phyloP scores from a whole-genome alignment of 257 asterid genomes.

The Solanum dulcamara region DNA sequence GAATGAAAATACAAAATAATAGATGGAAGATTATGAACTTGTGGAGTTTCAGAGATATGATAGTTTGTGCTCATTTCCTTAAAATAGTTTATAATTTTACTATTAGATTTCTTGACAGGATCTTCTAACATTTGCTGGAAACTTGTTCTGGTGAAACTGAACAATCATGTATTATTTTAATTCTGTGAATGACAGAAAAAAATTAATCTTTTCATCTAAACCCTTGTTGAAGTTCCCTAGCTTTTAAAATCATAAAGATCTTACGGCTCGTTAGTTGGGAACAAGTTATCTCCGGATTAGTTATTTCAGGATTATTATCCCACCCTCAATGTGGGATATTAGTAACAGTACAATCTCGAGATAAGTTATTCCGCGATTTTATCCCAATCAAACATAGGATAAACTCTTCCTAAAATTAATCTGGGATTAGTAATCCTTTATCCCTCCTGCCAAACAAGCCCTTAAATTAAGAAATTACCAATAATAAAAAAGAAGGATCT shows the following conservation, averaged over 20 bases:
- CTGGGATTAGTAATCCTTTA: neutral
- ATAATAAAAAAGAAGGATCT: neutral
- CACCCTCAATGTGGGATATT: neutral
- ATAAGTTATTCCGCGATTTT: neutral
- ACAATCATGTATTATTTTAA: neutral
- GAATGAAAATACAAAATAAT: neutral
- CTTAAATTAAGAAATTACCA: neutral
- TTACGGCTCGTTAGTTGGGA: neutral
- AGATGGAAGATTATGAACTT: neutral
- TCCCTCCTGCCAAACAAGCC: neutral
- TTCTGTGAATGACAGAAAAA: neutral
- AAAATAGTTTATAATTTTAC: neutral
- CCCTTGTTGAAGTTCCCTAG: neutral
- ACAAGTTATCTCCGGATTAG: too few relatives aligned
- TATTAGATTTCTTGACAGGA: neutral
- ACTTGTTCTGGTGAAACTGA: neutral
- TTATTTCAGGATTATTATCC: neutral
- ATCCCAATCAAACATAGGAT: neutral
- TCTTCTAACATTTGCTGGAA: neutral
- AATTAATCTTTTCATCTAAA: neutral
- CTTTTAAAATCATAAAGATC: neutral
- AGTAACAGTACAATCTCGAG: neutral
- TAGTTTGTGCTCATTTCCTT: neutral
- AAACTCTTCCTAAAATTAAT: neutral
- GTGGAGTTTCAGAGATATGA: neutral